phyloP scores from a whole-genome alignment of 1,139 yeast genomes.

The Pneumocystis canis region DNA sequence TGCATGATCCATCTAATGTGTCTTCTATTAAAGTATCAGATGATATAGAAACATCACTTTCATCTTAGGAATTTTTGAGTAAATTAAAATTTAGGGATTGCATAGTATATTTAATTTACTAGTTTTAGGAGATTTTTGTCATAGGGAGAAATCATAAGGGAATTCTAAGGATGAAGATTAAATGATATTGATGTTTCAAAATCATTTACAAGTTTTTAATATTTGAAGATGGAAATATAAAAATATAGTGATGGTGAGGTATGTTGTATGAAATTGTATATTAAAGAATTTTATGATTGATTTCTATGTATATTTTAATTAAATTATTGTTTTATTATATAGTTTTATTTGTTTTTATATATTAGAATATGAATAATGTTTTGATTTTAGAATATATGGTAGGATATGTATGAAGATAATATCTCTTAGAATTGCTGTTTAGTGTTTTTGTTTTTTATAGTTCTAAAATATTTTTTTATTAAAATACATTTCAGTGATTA shows the following conservation, averaged over 20 bases:
- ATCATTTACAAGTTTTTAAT: background rate
- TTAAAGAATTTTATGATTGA: background rate
- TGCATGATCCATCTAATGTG: background rate
- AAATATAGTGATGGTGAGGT: background rate
- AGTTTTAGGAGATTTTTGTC: background rate
- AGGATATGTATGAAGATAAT: too few relatives aligned
- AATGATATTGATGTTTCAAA: background rate
- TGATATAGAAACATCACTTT: background rate
- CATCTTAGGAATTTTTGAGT: background rate
- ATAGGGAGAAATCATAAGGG: background rate
- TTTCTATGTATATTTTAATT: background rate
- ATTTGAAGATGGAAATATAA: background rate
- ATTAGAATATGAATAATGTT: background rate
- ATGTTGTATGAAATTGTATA: background rate
- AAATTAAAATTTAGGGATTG: background rate
- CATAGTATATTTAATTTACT: background rate
- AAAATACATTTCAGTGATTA: background rate
- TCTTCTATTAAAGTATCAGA: background rate
- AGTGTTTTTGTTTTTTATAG: background rate
- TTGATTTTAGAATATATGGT: background rate
- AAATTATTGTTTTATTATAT: background rate
- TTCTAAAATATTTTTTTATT: background rate
- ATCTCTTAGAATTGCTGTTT: background rate
- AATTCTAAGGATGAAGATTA: background rate
- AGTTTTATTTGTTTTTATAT: background rate